Percentiles rank a stretch among this genome's conserved stretches.
Conservation (phyloP, 78 protist genomes). For the Dictyostelium intermedium region DNA sequence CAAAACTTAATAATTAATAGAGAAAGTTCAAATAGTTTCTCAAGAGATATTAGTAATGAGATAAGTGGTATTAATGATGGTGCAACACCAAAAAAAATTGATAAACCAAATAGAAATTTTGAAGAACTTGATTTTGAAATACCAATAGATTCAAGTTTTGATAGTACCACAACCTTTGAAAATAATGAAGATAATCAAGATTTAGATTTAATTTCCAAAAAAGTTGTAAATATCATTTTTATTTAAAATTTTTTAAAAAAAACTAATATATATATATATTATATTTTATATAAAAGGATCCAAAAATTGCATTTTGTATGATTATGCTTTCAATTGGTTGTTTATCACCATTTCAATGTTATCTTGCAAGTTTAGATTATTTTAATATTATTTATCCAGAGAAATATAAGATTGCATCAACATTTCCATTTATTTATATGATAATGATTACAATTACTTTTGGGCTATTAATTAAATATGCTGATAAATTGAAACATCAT, state of each 20-base stretch:
- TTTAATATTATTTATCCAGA: conserved; percentile 36
- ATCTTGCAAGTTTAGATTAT: conserved; percentile 30
- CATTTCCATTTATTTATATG: conserved; percentile 66
- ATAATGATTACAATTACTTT: conserved; percentile 15
- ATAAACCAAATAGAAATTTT: neutral
- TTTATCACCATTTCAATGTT: conserved; percentile 46
- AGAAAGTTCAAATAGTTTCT: neutral
- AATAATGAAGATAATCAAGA: neutral
- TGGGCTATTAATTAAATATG: conserved; percentile 11
- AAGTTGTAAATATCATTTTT: neutral
- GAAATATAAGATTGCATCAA: conserved; percentile 4
- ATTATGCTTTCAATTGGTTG: conserved; percentile 16
- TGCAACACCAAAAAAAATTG: neutral
- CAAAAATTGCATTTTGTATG: conserved; percentile 26
- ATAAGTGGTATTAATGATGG: neutral
- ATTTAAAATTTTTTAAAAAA: no score
- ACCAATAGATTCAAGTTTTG: neutral
- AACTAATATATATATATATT: no score
- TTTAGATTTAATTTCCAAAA: neutral
- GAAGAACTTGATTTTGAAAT: neutral
- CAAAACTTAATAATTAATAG: neutral
- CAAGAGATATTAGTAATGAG: neutral
- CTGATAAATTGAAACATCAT: conserved; percentile 6
- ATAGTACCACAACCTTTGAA: neutral
- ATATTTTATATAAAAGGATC: conserved; percentile 1